These are phyloP conservation scores for Nannochloropsis oceanica DNA, from an alignment of 108 stramenopile genomes.

Conservation along the genomic window DNA sequence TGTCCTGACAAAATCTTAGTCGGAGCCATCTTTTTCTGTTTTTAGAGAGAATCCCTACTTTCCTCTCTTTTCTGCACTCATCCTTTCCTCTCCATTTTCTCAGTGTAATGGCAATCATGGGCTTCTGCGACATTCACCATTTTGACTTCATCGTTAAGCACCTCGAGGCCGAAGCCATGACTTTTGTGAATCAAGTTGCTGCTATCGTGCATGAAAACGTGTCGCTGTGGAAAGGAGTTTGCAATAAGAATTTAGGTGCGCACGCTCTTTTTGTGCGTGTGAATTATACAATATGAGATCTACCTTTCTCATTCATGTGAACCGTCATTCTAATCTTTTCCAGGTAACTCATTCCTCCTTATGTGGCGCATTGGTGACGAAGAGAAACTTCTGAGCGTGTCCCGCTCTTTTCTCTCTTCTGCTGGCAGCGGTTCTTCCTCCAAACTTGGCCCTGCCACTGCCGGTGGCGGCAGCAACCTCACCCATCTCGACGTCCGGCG, in stretches of 20 bases:
- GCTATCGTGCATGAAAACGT: slow-evolving; percentile 70
- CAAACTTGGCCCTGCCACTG: too few species aligned
- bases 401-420: background rate
- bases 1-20: too few species aligned
- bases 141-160: slow-evolving; percentile 56
- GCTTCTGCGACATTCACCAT: slow-evolving; percentile 70
- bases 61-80: too few species aligned
- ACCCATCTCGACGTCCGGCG: slow-evolving; percentile 4
- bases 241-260: slow-evolving; percentile 81
- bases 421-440: background rate
- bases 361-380: slow-evolving; percentile 66
- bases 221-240: slow-evolving; percentile 67
- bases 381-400: background rate
- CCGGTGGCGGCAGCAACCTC: background rate
- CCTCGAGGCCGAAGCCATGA: slow-evolving; percentile 75
- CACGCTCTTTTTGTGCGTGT: background rate
- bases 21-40: too few species aligned
- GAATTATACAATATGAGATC: too few species aligned
- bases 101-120: slow-evolving; percentile 49
- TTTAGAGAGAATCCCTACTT: too few species aligned
- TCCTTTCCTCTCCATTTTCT: background rate
- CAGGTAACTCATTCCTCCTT: slow-evolving; percentile 62
- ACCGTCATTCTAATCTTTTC: too few species aligned
- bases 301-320: too few species aligned
- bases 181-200: slow-evolving; percentile 83